Percentiles rank a stretch among this genome's conserved stretches.
Conservation (phyloP, 2,329 filamentous ascomycete species). For the Huntiella omanensis region DNA sequence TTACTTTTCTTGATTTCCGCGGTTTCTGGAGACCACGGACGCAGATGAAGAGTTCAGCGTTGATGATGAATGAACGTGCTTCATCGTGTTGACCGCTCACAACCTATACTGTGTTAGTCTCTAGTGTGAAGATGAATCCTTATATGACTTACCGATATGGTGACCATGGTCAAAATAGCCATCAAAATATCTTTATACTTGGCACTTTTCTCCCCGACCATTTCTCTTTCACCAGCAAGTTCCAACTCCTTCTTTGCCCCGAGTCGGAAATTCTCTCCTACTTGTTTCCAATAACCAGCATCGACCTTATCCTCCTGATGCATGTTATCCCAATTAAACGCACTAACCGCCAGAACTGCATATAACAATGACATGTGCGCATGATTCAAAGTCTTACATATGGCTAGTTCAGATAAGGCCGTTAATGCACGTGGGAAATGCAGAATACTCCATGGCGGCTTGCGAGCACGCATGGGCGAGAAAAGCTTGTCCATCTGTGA, state of each 20-base stretch:
- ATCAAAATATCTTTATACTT: conserved; percentile 25
- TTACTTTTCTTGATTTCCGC: conserved; percentile 22
- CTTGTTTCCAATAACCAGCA: conserved; percentile 1
- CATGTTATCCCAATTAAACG: conserved; percentile 18
- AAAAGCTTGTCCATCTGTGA: conserved; percentile 19
- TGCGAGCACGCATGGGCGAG: conserved; percentile 20
- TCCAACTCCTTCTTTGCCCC: conserved; percentile 16
- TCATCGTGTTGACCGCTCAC: conserved; percentile 17
- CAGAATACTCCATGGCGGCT: conserved; percentile 23
- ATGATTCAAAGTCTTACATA: conserved; percentile 19
- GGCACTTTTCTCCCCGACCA: conserved; percentile 18
- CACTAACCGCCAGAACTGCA: conserved; percentile 21
- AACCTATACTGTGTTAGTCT: conserved; percentile 7
- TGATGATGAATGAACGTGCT: conserved; percentile 21
- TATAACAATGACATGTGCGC: conserved; percentile 21
- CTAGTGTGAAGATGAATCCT: too few relatives aligned
- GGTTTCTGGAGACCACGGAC: conserved; percentile 20
- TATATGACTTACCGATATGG: conserved; percentile 15
- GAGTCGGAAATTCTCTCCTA: conserved; percentile 18
- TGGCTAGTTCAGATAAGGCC: conserved; percentile 19
- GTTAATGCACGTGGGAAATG: conserved; percentile 21
- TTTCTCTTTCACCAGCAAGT: conserved; percentile 16
- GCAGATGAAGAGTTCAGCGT: conserved; percentile 25
- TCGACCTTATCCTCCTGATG: conserved; percentile 14
- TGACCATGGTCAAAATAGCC: conserved; percentile 22